Conservation (phyloP, 306 rosid species). For the Cucurbita argyrosperma region DNA sequence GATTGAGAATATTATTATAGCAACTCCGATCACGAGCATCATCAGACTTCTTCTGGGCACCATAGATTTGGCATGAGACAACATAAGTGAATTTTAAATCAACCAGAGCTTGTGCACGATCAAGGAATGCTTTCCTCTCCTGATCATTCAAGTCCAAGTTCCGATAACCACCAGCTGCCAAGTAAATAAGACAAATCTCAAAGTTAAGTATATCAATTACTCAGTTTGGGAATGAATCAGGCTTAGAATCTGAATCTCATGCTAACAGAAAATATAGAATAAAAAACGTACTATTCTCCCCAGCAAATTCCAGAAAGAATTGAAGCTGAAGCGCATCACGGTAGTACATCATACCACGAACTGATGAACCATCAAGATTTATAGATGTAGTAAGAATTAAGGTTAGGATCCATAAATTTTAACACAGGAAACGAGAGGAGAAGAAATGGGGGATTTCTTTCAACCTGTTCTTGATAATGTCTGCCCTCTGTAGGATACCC, state of each 20-base stretch:
- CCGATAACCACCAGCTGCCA: slow-evolving; percentile 41
- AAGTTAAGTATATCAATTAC: not conserved
- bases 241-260: slow-evolving; percentile 5
- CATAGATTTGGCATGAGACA: slow-evolving; percentile 85
- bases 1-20: slow-evolving; percentile 54
- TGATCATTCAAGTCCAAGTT: slow-evolving; percentile 6
- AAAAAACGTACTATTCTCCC: slow-evolving; percentile 42
- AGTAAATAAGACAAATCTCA: slow-evolving; percentile 3
- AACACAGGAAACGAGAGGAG: not conserved
- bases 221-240: not conserved
- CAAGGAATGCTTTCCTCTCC: slow-evolving; percentile 13
- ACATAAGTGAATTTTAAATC: slow-evolving; percentile 91
- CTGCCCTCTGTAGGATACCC: slow-evolving; percentile 97
- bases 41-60: slow-evolving; percentile 60
- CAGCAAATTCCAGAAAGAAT: slow-evolving; percentile 45
- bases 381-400: not conserved
- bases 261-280: not conserved
- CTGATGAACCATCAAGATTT: slow-evolving; percentile 28
- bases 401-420: not conserved
- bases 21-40: slow-evolving; percentile 31
- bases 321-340: slow-evolving; percentile 61
- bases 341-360: slow-evolving; percentile 98
- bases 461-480: slow-evolving; percentile 91
- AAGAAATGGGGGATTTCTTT: slow-evolving; percentile 9
- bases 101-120: slow-evolving; percentile 61